These are phyloP conservation scores for Fusarium poae DNA, from an alignment of 2,329 filamentous ascomycete species.

Conservation along the genomic window DNA sequence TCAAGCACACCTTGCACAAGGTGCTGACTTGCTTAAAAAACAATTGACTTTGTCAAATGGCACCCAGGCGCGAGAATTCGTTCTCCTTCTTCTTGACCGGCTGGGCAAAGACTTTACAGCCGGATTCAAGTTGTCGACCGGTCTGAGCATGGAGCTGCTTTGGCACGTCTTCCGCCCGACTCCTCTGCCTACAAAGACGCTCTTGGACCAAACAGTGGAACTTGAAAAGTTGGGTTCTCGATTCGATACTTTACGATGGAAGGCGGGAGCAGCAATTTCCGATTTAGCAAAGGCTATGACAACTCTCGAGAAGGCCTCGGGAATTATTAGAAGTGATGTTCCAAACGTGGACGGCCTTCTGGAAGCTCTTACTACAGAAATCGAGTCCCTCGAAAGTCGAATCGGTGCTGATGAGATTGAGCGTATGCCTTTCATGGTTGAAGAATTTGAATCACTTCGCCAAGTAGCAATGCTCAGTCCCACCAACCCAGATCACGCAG, in stretches of 20 bases:
- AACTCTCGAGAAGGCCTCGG: conserved; percentile 68
- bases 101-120: conserved; percentile 72
- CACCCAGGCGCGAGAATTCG: conserved; percentile 54
- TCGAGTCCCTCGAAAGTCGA: conserved; percentile 63
- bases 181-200: conserved; percentile 62
- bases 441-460: conserved; percentile 69
- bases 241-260: conserved; percentile 74
- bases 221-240: conserved; percentile 69
- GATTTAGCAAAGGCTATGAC: conserved; percentile 67
- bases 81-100: conserved; percentile 56
- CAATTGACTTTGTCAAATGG: conserved; percentile 46
- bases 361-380: conserved; percentile 63
- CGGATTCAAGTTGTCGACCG: conserved; percentile 79
- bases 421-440: conserved; percentile 64
- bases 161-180: conserved; percentile 80
- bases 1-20: conserved; percentile 71
- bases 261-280: conserved; percentile 62
- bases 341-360: conserved; percentile 62
- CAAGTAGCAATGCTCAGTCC: conserved; percentile 63
- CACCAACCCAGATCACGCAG: conserved; percentile 36
- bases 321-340: conserved; percentile 61
- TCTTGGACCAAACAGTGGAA: conserved; percentile 62
- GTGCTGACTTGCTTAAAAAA: conserved; percentile 59
- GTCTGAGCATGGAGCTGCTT: conserved; percentile 82
- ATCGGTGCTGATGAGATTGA: conserved; percentile 58